Conservation (phyloP, 2,329 filamentous ascomycete species). For the Calonectria pteridis region DNA sequence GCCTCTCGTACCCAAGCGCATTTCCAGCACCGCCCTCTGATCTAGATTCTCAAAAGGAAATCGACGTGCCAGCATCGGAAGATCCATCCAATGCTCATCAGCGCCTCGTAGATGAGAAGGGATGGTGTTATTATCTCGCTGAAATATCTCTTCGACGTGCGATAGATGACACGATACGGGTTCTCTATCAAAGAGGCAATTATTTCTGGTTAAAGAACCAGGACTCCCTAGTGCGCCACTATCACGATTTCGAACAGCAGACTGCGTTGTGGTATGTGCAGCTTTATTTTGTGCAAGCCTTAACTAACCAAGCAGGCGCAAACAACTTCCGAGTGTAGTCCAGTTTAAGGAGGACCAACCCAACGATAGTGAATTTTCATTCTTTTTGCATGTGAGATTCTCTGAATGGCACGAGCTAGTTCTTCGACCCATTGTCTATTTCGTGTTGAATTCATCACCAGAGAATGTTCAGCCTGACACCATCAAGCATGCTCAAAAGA, state of each 20-base stretch:
- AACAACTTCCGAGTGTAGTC: conserved; percentile 19
- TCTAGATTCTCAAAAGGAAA: neutral
- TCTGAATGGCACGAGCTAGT: conserved; percentile 27
- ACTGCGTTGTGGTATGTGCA: conserved; percentile 18
- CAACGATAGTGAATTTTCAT: conserved; percentile 21
- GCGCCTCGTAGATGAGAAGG: conserved; percentile 23
- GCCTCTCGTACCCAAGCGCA: conserved; percentile 19
- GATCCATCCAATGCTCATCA: conserved; percentile 6
- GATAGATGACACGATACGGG: conserved; percentile 23
- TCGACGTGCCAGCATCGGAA: neutral
- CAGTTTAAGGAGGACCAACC: conserved; percentile 16
- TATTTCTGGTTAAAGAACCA: conserved; percentile 26
- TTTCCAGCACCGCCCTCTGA: conserved; percentile 24
- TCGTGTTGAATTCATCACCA: conserved; percentile 14
- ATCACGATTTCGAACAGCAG: conserved; percentile 27
- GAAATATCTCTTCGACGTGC: conserved; percentile 25
- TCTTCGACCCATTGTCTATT: conserved; percentile 26
- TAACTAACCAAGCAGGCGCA: neutral
- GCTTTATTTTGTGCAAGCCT: neutral
- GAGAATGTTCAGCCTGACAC: neutral
- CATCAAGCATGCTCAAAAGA: conserved; percentile 18
- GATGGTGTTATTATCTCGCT: conserved; percentile 30
- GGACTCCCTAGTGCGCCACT: conserved; percentile 16
- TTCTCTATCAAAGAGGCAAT: conserved; percentile 16
- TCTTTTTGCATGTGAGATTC: conserved; percentile 21